These are phyloP conservation scores for Discostella stelligeroides DNA, from an alignment of 108 stramenopile species.

Conservation along the genomic window DNA sequence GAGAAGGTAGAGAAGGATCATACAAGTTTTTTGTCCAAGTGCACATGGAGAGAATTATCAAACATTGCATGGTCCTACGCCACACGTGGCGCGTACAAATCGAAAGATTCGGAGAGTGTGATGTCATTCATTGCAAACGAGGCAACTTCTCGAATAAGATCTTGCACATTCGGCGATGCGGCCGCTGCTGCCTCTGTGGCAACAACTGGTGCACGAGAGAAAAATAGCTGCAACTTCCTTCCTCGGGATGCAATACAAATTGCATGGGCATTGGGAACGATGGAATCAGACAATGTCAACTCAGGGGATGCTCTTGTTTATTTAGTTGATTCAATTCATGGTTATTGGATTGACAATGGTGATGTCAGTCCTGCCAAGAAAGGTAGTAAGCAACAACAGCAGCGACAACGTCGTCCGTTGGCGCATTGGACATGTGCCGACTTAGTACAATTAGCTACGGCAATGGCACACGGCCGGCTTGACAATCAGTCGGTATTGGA, in stretches of 20 bases:
- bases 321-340: conserved; percentile 63
- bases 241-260: conserved; percentile 75
- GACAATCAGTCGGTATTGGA: conserved; percentile 60
- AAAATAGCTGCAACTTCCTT: conserved; percentile 33
- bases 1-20: background rate
- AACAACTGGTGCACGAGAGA: conserved; percentile 1
- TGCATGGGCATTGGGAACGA: conserved; percentile 76
- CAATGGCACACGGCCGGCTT: conserved; percentile 76
- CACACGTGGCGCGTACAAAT: conserved; percentile 59
- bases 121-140: conserved; percentile 60
- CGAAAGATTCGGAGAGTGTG: conserved; percentile 51
- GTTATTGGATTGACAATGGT: conserved; percentile 44
- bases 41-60: conserved; percentile 78
- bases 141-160: conserved; percentile 36
- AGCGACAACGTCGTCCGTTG: conserved; percentile 50
- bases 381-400: background rate
- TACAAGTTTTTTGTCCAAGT: conserved; percentile 42
- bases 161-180: conserved; percentile 1
- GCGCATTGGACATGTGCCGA: conserved; percentile 70
- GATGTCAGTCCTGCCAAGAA: background rate
- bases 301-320: conserved; percentile 61
- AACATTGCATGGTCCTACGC: conserved; percentile 86
- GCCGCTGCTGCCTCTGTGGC: background rate
- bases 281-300: conserved; percentile 74
- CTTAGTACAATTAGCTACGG: conserved; percentile 67